A percentile compares a stretch with the other conserved stretches of the same genome.
These are phyloP conservation scores for Coemansia sp. DNA, from an alignment of 192 early-diverging fungal genomes.

Conservation along the genomic window DNA sequence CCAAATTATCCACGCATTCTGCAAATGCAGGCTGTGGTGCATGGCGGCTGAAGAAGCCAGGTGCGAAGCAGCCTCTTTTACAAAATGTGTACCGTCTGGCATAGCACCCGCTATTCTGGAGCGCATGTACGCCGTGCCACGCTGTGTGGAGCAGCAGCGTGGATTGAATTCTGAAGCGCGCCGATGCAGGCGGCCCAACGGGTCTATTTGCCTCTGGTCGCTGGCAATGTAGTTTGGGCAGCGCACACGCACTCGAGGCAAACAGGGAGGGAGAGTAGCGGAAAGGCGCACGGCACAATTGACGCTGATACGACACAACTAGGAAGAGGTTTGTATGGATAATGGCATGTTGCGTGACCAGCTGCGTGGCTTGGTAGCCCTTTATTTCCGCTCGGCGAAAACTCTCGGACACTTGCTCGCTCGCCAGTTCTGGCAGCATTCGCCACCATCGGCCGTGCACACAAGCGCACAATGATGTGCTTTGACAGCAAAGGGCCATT, in stretches of 20 bases:
- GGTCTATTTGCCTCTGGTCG: background rate
- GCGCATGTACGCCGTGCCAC: conserved; percentile 8
- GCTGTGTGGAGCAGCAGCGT: background rate
- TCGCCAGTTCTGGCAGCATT: background rate
- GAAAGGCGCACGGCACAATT: conserved; percentile 11
- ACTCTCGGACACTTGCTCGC: conserved; percentile 9
- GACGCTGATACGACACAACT: conserved; percentile 6
- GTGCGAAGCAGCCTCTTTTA: background rate
- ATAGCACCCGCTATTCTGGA: conserved; percentile 1
- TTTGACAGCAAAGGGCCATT: conserved; percentile 3
- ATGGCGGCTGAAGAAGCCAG: background rate
- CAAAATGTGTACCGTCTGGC: background rate
- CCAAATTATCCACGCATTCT: conserved; percentile 19
- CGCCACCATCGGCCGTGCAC: conserved; percentile 3
- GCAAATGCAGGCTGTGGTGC: conserved; percentile 7
- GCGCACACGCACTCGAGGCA: background rate
- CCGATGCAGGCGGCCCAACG: conserved; percentile 1
- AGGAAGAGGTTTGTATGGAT: conserved; percentile 4
- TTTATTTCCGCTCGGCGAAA: conserved; percentile 16
- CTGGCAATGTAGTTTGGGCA: background rate
- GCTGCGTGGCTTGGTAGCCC: conserved; percentile 37
- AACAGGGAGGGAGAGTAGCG: conserved; percentile 4
- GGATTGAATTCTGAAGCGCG: conserved; percentile 1
- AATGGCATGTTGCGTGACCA: conserved; percentile 15
- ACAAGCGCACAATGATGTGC: background rate